phyloP scores from a whole-genome alignment of 208 protist species.

The Trypanosoma grayi region DNA sequence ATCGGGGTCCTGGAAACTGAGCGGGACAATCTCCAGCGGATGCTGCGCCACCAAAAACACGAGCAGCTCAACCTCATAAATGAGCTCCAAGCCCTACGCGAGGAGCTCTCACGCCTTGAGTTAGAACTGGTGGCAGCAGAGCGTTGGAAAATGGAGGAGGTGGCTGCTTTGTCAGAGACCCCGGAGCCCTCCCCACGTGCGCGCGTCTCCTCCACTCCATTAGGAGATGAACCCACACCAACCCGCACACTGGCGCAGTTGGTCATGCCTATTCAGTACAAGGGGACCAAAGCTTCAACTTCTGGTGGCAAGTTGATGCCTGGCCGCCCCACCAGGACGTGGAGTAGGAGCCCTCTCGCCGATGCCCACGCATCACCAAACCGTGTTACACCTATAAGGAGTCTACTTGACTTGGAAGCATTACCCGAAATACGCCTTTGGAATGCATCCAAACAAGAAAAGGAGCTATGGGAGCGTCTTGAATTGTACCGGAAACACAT shows the following conservation, averaged over 20 bases:
- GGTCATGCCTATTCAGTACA: constrained; percentile 6
- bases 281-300: too few relatives aligned
- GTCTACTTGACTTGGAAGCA: constrained; percentile 30
- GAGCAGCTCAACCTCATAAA: constrained; percentile 32
- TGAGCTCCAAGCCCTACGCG: constrained; percentile 40
- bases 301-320: constrained; percentile 1
- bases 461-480: constrained; percentile 53
- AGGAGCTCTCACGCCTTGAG: constrained; percentile 37
- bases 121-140: constrained; percentile 44
- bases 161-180: neutral
- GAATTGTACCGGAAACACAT: constrained; percentile 52
- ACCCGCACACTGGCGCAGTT: constrained; percentile 3
- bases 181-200: constrained; percentile 3
- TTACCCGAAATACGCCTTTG: constrained; percentile 53
- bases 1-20: constrained; percentile 34
- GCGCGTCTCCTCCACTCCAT: neutral
- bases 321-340: neutral
- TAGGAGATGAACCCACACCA: constrained; percentile 5
- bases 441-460: constrained; percentile 62
- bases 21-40: constrained; percentile 39
- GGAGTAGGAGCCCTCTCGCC: neutral
- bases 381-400: neutral
- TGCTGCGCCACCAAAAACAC: constrained; percentile 28
- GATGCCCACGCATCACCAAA: neutral
- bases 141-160: constrained; percentile 22